phyloP scores from a whole-genome alignment of 768 basidiomycete species.

The Leccinum longicurvipes region DNA sequence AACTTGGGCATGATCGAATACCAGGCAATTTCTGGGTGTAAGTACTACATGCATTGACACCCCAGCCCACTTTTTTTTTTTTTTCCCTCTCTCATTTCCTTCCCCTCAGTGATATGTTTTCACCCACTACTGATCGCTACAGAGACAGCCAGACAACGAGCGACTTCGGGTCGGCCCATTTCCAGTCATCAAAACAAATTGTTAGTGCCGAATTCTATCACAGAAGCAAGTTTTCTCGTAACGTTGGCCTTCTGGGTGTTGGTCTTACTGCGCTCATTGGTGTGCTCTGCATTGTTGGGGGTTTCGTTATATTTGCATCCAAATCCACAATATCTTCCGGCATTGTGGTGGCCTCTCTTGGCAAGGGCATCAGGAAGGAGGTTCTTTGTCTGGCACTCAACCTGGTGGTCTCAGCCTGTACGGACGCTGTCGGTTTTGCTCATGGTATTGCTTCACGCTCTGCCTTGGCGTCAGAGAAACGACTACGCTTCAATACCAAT shows the following conservation, averaged over 20 bases:
- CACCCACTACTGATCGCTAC: too few relatives aligned
- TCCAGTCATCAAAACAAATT: too few relatives aligned
- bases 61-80: neutral
- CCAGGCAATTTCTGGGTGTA: neutral
- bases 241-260: too few relatives aligned
- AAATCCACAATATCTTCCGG: constrained; percentile 24
- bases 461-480: constrained; percentile 22
- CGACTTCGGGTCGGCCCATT: too few relatives aligned
- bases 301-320: constrained; percentile 19
- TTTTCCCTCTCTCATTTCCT: neutral
- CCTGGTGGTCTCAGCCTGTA: constrained; percentile 25
- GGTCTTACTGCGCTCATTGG: too few relatives aligned
- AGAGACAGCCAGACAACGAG: too few relatives aligned
- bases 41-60: too few relatives aligned
- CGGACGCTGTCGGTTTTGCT: constrained; percentile 27
- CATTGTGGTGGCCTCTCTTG: constrained; percentile 19
- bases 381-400: too few relatives aligned
- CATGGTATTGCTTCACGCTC: constrained; percentile 28
- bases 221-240: too few relatives aligned
- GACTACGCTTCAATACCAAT: constrained; percentile 28
- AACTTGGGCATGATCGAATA: too few relatives aligned
- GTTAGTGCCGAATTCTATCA: too few relatives aligned
- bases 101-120: neutral
- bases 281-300: constrained; percentile 8
- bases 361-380: constrained; percentile 6